Evolutionary conservation across 768 basidiomycete species (phyloP), one percentile per base, ranked within the genome.

Genomic region (Astraeus odoratus): DNA sequence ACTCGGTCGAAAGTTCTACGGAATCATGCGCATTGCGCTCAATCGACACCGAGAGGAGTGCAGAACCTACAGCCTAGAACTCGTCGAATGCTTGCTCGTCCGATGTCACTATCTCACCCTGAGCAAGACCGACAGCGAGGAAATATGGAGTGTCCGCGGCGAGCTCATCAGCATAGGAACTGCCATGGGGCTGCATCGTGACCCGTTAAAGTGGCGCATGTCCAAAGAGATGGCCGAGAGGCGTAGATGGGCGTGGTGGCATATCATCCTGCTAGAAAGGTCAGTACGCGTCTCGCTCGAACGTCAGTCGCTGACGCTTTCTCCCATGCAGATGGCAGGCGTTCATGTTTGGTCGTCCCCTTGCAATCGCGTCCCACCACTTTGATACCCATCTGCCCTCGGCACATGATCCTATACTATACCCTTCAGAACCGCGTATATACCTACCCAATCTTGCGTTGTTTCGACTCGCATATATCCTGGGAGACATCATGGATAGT

Each of bases 231-330:
- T 80, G 8, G 81, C 85, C 27, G 88, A 90, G 60, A 74, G 88
- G 46, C 71, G 89, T 41, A 71, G 88, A 43, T 90, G 88, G 88
- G 85, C 86, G 6, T 91, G 88, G 88, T 91, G 88, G 88, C 86
- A 91, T 63, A 86, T 87, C 49, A 65, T 91, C 29, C 69, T 87
- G 42, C 71, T 89, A 25, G 88, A 90, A 67, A 72, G 86, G 86
- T 84, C 42, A 27, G 76, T 56, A n/a, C 19, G 30, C 42, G 20
- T 43, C 12, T 34, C 47, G 51, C 45, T 26, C 5, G 26, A 4
- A 7, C 26, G 8, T 9, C 43, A 43, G 4, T 50, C n/a, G 37
- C 27, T 23, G 41, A 39, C 38, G 39, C 47, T 42, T 51, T 48
- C 41, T 8, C 33, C 27, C 47, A 33, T 37, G 16, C 57, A 87